phyloP scores from a whole-genome alignment of 495 filamentous ascomycete species.

The Apodospora peruviana region DNA sequence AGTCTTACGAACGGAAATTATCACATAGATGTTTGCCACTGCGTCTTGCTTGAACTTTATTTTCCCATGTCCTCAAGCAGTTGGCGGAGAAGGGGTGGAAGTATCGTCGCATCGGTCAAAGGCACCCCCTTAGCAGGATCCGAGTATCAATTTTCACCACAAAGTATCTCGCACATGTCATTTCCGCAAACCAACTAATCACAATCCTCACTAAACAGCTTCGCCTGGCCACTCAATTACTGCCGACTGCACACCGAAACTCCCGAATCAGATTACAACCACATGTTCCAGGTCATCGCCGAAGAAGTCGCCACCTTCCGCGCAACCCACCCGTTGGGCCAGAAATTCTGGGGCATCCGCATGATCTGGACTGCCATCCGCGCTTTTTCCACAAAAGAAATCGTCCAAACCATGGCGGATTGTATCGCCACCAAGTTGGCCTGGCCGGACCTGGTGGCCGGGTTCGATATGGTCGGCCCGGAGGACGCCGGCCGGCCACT shows the following conservation, averaged over 20 bases:
- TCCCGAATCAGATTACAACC: constrained; percentile 55
- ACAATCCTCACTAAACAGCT: constrained; percentile 23
- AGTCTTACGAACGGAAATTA: too few relatives aligned
- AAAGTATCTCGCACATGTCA: not conserved
- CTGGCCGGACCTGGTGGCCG: constrained; percentile 76
- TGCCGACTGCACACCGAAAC: constrained; percentile 51
- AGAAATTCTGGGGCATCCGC: constrained; percentile 74
- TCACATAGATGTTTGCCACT: too few relatives aligned
- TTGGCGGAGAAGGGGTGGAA: too few relatives aligned
- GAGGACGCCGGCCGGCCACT: constrained; percentile 75
- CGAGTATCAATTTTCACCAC: too few relatives aligned
- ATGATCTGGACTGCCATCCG: constrained; percentile 84
- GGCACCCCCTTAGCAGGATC: too few relatives aligned
- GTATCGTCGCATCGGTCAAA: too few relatives aligned
- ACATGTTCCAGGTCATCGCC: constrained; percentile 62
- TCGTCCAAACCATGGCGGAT: constrained; percentile 75
- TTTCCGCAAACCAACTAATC: not conserved
- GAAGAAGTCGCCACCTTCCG: constrained; percentile 80
- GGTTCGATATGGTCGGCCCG: constrained; percentile 84
- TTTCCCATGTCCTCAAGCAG: too few relatives aligned
- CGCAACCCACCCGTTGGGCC: constrained; percentile 56
- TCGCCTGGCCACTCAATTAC: constrained; percentile 58
- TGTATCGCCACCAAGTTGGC: constrained; percentile 74
- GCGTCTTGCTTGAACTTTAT: too few relatives aligned
- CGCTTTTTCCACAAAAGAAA: constrained; percentile 50